These are phyloP conservation scores for Cytospora paraplurivora DNA, from an alignment of 2,329 filamentous ascomycete species.

Conservation along the genomic window DNA sequence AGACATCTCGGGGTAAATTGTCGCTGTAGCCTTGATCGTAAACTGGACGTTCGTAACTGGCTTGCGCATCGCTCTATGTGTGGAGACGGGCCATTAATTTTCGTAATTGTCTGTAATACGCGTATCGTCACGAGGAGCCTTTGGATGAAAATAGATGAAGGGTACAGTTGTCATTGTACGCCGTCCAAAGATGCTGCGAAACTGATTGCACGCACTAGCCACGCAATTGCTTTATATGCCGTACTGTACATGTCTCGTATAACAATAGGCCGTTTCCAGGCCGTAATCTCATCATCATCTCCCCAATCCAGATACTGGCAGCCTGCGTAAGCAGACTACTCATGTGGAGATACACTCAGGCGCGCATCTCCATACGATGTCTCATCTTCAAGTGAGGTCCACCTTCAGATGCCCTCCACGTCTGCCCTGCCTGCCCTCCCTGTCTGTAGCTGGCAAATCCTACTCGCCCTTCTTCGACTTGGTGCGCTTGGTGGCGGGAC, in stretches of 20 bases:
- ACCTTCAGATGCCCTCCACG: not conserved
- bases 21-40: not conserved
- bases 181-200: constrained; percentile 3
- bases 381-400: constrained; percentile 2
- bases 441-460: constrained; percentile 2
- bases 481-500: constrained; percentile 71
- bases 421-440: not conserved
- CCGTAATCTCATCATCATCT: not conserved
- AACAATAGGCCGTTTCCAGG: constrained; percentile 16
- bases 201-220: constrained; percentile 4
- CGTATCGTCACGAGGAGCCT: not conserved
- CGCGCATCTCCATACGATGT: not conserved
- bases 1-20: too few relatives aligned
- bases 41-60: not conserved
- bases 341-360: not conserved
- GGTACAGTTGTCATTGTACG: constrained; percentile 9
- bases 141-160: not conserved
- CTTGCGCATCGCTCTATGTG: not conserved
- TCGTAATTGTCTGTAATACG: not conserved
- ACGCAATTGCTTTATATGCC: constrained; percentile 13
- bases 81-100: not conserved
- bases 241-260: constrained; percentile 15
- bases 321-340: not conserved
- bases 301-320: constrained; percentile 2
- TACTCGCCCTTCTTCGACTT: constrained; percentile 50